A percentile compares a stretch with the other conserved stretches of the same genome.
phyloP scores from a whole-genome alignment of 371 early-diverging fungal species.

The Fennellomyces sp. region DNA sequence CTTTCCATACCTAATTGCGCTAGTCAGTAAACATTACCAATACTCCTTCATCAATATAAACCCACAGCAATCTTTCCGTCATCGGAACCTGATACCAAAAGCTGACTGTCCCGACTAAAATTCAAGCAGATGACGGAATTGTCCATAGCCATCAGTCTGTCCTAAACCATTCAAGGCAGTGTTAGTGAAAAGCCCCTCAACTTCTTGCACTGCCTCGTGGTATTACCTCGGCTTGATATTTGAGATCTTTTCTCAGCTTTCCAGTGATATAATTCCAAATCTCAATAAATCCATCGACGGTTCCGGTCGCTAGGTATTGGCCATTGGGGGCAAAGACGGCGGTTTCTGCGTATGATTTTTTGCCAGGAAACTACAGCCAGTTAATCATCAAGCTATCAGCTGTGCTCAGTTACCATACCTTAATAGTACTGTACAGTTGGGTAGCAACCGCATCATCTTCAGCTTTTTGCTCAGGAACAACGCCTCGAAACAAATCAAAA shows the following conservation, averaged over 20 bases:
- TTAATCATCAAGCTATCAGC: neutral
- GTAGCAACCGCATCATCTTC: constrained; percentile 71
- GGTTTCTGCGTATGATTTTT: constrained; percentile 81
- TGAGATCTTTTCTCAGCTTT: constrained; percentile 84
- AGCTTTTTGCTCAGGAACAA: constrained; percentile 59
- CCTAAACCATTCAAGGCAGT: too few relatives aligned
- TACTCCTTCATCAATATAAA: neutral
- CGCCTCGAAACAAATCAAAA: constrained; percentile 80
- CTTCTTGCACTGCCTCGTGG: too few relatives aligned
- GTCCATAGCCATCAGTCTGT: constrained; percentile 91
- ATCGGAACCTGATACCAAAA: constrained; percentile 84
- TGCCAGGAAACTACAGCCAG: constrained; percentile 73
- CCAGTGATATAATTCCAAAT: constrained; percentile 92
- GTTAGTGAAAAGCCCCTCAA: too few relatives aligned
- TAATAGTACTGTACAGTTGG: constrained; percentile 69
- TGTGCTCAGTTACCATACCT: constrained; percentile 41
- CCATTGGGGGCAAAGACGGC: constrained; percentile 83
- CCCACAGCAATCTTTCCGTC: constrained; percentile 83
- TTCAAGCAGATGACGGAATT: constrained; percentile 75
- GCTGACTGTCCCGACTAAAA: constrained; percentile 77
- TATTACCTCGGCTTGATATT: constrained; percentile 88
- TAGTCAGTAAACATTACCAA: neutral
- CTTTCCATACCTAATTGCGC: constrained; percentile 67
- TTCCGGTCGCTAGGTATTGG: constrained; percentile 85
- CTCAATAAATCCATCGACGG: constrained; percentile 93